Evolutionary conservation across 2,329 filamentous ascomycete genomes (phyloP), one percentile per base, ranked within the genome.

Genomic region (Colletotrichum navitas): DNA sequence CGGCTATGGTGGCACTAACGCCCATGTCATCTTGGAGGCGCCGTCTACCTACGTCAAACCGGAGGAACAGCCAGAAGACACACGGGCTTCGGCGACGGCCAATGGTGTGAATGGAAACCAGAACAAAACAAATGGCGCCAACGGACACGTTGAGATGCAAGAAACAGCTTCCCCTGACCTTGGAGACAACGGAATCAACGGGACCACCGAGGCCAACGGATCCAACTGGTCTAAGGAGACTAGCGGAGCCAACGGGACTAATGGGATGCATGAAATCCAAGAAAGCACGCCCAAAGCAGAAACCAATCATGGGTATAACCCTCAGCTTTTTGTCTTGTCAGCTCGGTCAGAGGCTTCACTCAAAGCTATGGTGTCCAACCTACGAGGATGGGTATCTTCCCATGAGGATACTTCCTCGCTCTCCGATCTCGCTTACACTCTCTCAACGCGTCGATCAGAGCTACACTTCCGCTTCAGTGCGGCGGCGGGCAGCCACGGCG

Each of bases 301-400:
- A n/a, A 12, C 12, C 11, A 21, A 12, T 5, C 12, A 39, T 6
- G 24, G 16, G 10, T 26, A 26, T 8, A 32, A 5, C 24, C 78
- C 80, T 32, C 81, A 82, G 32, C 73, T 86, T 2, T 84, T 85
- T 61, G 78, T 81, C 14, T 82, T 81, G 58, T 86, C 84, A 5
- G 64, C 64, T n/a, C 81, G 83, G 21, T 66, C 64, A 26, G 64
- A 63, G 39, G 45, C 39, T 21, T 59, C 52, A 4, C 36, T 66
- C 21, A 7, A 45, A 7, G 14, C 59, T 8, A 62, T 62, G 45
- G 49, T 43, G 29, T 26, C n/a, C 41, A 62, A 62, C 18, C n/a
- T 62, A 2, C 10, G 12, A 49, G 59, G 59, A 49, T 62, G 59
- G 59, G 7, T 62, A n/a, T 45, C 59, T n/a, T 32, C 39, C 8